phyloP scores from a whole-genome alignment of 2,329 filamentous ascomycete genomes.

The Fusarium chlamydosporum region DNA sequence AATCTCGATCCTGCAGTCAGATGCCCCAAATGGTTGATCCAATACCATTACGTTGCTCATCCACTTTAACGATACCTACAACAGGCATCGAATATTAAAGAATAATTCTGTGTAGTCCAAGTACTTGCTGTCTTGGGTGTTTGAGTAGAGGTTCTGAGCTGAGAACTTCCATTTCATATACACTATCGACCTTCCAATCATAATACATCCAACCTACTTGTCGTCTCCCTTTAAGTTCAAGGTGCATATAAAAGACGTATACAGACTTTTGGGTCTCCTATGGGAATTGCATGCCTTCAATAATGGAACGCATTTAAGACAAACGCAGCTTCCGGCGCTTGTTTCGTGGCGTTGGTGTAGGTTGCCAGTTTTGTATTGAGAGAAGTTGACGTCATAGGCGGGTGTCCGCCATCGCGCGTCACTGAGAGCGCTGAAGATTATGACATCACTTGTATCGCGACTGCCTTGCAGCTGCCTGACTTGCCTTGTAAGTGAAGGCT shows the following conservation, averaged over 20 bases:
- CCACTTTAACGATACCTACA: not conserved
- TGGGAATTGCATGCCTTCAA: no score
- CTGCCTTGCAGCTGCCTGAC: constrained; percentile 3
- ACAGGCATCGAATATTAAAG: not conserved
- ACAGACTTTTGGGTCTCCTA: not conserved
- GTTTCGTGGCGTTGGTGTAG: constrained; percentile 19
- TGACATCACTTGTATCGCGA: constrained; percentile 46
- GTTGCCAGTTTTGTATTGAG: constrained; percentile 3
- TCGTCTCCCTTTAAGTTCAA: not conserved
- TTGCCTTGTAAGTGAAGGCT: constrained; percentile 24
- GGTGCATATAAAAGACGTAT: not conserved
- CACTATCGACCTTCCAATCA: not conserved
- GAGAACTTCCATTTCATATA: not conserved
- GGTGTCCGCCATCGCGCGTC: constrained; percentile 28
- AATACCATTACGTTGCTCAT: constrained; percentile 40
- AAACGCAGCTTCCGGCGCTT: constrained; percentile 23
- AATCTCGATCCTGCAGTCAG: constrained; percentile 28
- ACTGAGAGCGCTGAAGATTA: constrained; percentile 23
- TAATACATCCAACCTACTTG: not conserved
- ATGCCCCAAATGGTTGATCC: constrained; percentile 15
- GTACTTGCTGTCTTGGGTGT: not conserved
- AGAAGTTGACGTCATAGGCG: constrained; percentile 41
- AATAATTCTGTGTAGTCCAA: not conserved
- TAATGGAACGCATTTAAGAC: not conserved
- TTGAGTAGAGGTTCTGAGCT: not conserved